Evolutionary conservation across 1,284 basidiomycete genomes (phyloP), one percentile per base, ranked within the genome.

Genomic region (Rhodofomes roseus): DNA sequence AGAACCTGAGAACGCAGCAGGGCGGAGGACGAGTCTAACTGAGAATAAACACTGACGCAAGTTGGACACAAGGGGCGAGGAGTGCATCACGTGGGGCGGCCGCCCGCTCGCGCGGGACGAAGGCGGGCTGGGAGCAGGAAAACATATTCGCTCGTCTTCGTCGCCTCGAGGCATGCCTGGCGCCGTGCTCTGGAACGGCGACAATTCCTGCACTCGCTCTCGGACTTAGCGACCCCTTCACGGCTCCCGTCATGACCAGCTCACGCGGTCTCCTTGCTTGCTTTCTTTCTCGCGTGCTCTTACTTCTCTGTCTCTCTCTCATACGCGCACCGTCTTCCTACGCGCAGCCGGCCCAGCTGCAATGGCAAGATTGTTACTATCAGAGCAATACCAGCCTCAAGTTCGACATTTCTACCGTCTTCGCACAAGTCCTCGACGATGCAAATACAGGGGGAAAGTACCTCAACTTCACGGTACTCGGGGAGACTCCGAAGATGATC

Each of bases 341-440:
- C 51, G 72, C 73, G 43, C 68, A 75, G 57, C 72, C 74, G 9
- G 72, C 73, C 39, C 63, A 63, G 29, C 57, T 75, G 48, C 68
- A 71, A 59, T 73, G 65, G 67, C 62, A 60, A 50, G 85, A 89
- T 70, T 90, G 87, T 74, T 89, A 84, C 72, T 66, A 74, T 39
- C 80, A 80, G 62, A 57, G 60, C 57, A 81, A 82, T 73, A 65
- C 66, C 20, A 74, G 78, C 41, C 78, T 80, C 69, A 87, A 87
- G 70, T 79, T 94, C 70, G 78, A 83, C 56, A 80, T 95, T 61
- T 81, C 83, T 57, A 80, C 80, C 25, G 85, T 94, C 48, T 93
- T 89, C 69, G 90, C 86, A 14, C 89, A 93, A 70, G 79, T 93
- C 57, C 76, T 87, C 4, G 73, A 82, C 23, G 77, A 79, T 43